phyloP scores from a whole-genome alignment of 2,329 filamentous ascomycete genomes.

The Aspergillus sp. region DNA sequence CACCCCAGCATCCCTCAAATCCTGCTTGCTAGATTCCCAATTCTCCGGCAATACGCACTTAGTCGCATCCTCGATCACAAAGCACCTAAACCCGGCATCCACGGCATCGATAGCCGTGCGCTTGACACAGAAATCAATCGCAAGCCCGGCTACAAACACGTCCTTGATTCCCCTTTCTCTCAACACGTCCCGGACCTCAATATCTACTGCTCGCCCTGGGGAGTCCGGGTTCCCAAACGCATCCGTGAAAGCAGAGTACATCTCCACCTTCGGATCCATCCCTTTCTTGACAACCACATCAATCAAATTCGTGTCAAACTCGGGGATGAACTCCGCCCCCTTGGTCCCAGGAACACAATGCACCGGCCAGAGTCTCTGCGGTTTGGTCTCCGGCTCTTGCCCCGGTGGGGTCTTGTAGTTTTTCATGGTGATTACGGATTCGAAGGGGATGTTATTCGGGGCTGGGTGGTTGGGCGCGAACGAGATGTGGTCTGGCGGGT shows the following conservation, averaged over 20 bases:
- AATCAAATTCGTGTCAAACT: slow-evolving; percentile 55
- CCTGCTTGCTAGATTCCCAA: slow-evolving; percentile 50
- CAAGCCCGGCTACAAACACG: slow-evolving; percentile 78
- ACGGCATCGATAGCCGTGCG: slow-evolving; percentile 70
- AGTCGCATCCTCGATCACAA: slow-evolving; percentile 70
- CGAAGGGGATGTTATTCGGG: slow-evolving; percentile 59
- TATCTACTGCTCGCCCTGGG: slow-evolving; percentile 33
- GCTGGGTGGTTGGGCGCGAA: slow-evolving; percentile 71
- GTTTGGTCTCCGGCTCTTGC: slow-evolving; percentile 50
- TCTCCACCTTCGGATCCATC: slow-evolving; percentile 64
- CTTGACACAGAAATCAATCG: slow-evolving; percentile 83
- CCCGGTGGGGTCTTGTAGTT: slow-evolving; percentile 40
- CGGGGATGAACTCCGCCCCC: slow-evolving; percentile 66
- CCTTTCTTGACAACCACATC: slow-evolving; percentile 71
- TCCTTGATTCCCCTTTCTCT: slow-evolving; percentile 56
- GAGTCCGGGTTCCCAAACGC: slow-evolving; percentile 53
- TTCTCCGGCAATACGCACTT: slow-evolving; percentile 57
- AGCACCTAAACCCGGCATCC: slow-evolving; percentile 66
- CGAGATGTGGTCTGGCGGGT: slow-evolving; percentile 74
- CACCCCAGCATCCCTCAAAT: slow-evolving; percentile 54
- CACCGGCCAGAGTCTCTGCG: slow-evolving; percentile 72
- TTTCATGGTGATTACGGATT: slow-evolving; percentile 53
- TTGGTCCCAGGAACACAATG: slow-evolving; percentile 73
- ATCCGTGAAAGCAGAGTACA: slow-evolving; percentile 88
- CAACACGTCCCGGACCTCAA: slow-evolving; percentile 55